These are phyloP conservation scores for Vigna hirtella DNA, from an alignment of 306 rosid species.

Conservation along the genomic window DNA sequence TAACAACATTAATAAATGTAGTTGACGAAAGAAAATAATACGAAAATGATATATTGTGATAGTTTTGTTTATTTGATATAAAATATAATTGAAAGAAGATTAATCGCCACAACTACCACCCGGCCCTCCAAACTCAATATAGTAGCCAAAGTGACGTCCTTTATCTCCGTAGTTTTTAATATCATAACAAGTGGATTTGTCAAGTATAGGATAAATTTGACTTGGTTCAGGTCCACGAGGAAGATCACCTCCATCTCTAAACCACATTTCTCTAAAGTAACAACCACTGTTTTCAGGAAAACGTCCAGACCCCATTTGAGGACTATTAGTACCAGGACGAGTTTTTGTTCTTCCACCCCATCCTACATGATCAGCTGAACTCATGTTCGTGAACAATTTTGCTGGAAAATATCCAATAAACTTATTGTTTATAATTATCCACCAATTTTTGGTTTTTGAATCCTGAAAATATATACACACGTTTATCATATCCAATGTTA, in stretches of 20 bases:
- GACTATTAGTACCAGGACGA: not conserved
- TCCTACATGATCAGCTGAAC: not conserved
- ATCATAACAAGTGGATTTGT: not conserved
- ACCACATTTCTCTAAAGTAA: not conserved
- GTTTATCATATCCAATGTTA: not conserved
- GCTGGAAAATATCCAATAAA: conserved; percentile 26
- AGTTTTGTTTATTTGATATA: not conserved
- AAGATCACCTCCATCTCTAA: not conserved
- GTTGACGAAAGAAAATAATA: too few species aligned
- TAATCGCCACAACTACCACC: not conserved
- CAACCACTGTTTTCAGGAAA: not conserved
- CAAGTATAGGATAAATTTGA: rapidly evolving
- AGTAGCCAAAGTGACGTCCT: rapidly evolving
- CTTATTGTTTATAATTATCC: not conserved
- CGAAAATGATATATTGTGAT: too few species aligned
- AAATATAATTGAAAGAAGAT: too few species aligned
- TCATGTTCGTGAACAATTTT: not conserved
- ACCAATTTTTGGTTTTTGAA: not conserved
- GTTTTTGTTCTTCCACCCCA: conserved; percentile 34
- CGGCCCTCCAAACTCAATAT: conserved; percentile 29
- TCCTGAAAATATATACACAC: not conserved
- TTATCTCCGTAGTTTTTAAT: not conserved
- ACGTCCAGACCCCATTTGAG: conserved; percentile 32
- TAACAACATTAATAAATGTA: too few species aligned
- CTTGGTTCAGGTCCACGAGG: not conserved